Conservation (phyloP, 2,329 filamentous ascomycete genomes). For the Fusarium keratoplasticum region DNA sequence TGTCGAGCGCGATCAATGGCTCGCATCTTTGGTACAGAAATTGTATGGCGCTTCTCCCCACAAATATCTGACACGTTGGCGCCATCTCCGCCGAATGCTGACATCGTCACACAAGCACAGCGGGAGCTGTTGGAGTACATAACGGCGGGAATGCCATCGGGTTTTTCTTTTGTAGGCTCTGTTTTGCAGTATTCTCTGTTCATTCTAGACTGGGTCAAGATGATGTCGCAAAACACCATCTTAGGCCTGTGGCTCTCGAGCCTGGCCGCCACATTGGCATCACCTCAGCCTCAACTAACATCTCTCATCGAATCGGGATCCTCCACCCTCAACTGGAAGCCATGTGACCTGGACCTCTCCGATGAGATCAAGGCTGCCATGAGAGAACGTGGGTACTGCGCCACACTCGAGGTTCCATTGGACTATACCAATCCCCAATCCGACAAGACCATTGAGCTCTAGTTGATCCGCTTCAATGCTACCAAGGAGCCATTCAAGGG, state of each 20-base stretch:
- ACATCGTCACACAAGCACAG: not conserved
- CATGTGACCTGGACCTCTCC: not conserved
- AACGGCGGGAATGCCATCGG: not conserved
- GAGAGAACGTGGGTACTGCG: conserved; percentile 41
- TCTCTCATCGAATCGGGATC: not conserved
- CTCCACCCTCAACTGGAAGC: not conserved
- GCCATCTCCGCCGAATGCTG: not conserved
- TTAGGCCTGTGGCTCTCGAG: not conserved
- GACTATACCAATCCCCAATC: conserved; percentile 49
- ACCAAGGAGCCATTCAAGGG: conserved; percentile 45
- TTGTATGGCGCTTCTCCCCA: not conserved
- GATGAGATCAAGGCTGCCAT: not conserved
- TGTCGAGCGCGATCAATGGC: not conserved
- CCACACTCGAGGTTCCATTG: conserved; percentile 50
- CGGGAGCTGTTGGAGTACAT: not conserved
- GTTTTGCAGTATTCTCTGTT: not conserved
- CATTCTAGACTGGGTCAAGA: not conserved
- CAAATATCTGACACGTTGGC: not conserved
- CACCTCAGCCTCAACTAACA: not conserved
- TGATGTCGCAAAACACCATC: not conserved
- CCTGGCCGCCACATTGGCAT: not conserved
- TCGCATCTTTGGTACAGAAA: not conserved
- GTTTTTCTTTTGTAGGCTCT: not conserved
- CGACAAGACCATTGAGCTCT: conserved; percentile 45
- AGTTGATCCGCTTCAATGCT: conserved; percentile 47